Evolutionary conservation across 306 rosid species (phyloP), one percentile per base, ranked within the genome.

Genomic region (Ziziphus jujuba): DNA sequence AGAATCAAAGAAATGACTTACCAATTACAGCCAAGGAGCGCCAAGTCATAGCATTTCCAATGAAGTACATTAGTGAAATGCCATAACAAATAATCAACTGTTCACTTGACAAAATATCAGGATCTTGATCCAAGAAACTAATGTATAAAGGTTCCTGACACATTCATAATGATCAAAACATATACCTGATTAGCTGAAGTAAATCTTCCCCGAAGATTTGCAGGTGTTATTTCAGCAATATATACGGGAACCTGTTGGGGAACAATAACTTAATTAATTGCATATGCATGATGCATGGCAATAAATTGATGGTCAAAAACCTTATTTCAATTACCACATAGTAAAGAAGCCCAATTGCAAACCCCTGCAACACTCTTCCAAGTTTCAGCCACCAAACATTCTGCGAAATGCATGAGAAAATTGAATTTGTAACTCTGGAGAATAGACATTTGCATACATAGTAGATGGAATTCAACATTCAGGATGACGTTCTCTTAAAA

Each of bases 21-120:
- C 87, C 79, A 10, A 72, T 65, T 53, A 80, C 4, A 67, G 88
- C 88, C 55, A 80, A 62, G 49, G 48, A 66, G 62, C 82, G 79
- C 87, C 87, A 84, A 44, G 24, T 24, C 20, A 84, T 48, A 38
- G 63, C 40, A 23, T 58, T 70, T 21, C 85, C 88, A 43, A 74
- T 5, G 61, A 81, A 55, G 69, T 53, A 73, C 28, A 67, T 51
- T 28, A 77, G 22, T 3, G 81, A 40, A 59, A 72, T 22, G 31
- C 81, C 81, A 28, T 63, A 77, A 51, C 53, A 40, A 51, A 6
- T 17, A 33, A 71, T 16, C 48, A 72, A 36, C 81, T 77, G 57
- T 58, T 45, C 24, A 33, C 43, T 67, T 59, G 15, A 13, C 24
- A 47, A 22, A 47, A 47, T 12, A 17, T 59, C n/a, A 2, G 47